Evolutionary conservation across 2,329 filamentous ascomycete species (phyloP).

Genomic region (Coniosporium tulheliwenetii): DNA sequence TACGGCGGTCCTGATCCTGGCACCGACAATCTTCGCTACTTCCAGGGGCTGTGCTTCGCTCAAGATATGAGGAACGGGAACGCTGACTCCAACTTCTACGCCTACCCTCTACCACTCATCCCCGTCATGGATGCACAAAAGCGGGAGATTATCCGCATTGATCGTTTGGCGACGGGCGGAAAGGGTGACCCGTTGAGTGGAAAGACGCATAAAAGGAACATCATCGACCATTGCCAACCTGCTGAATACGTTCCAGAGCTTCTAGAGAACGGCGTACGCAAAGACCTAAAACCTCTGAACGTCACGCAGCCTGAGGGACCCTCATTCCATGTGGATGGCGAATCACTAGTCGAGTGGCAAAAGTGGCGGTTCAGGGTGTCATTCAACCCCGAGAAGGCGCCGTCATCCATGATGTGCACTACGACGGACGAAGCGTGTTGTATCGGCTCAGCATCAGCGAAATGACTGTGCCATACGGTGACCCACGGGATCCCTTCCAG

Average conservation of each 20-base stretch:
- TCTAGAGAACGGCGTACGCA: constrained; percentile 18
- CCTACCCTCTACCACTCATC: constrained; percentile 21
- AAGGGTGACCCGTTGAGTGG: constrained; percentile 19
- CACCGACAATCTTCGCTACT: constrained; percentile 33
- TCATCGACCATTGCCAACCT: constrained; percentile 32
- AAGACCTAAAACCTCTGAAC: constrained; percentile 49
- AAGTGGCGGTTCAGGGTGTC: constrained; percentile 55
- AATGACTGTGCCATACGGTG: constrained; percentile 53
- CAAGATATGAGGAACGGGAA: constrained; percentile 30
- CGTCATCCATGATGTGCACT: constrained; percentile 54
- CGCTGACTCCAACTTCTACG: constrained; percentile 22
- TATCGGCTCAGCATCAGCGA: constrained; percentile 53
- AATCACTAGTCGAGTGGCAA: constrained; percentile 40
- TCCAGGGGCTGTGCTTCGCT: constrained; percentile 39
- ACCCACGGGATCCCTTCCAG: constrained; percentile 49
- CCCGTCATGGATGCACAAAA: constrained; percentile 20
- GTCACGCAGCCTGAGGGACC: constrained; percentile 56
- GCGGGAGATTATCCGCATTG: constrained; percentile 18
- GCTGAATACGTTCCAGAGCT: constrained; percentile 33
- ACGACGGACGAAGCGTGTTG: constrained; percentile 48
- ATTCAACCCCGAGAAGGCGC: constrained; percentile 56
- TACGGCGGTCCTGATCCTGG: constrained; percentile 36
- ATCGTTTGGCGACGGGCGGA: constrained; percentile 20
- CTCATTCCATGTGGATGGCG: constrained; percentile 41
- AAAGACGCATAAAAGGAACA: constrained; percentile 20